A percentile compares a stretch with the other conserved stretches of the same genome.
These are phyloP conservation scores for Coleophoma crateriformis DNA, from an alignment of 2,329 filamentous ascomycete genomes.

Conservation along the genomic window DNA sequence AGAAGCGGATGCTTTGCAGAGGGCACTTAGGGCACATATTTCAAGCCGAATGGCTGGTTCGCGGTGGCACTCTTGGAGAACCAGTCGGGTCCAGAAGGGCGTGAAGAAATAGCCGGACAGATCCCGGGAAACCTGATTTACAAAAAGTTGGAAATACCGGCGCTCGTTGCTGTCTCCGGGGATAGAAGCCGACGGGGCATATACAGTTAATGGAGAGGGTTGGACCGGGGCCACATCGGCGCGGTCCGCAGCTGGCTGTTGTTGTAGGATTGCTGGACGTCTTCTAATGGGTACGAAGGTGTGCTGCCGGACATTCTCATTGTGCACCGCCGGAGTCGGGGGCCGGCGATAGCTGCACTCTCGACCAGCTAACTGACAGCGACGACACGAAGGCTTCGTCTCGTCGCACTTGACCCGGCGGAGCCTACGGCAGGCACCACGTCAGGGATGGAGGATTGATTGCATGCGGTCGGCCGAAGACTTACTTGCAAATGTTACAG, in stretches of 20 bases:
- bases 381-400: constrained; percentile 9
- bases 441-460: neutral
- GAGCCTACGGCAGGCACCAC: constrained; percentile 3
- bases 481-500: constrained; percentile 11
- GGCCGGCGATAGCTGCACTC: constrained; percentile 6
- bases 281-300: neutral
- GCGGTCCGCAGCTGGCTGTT: neutral
- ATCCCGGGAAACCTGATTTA: constrained; percentile 8
- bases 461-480: constrained; percentile 1
- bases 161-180: constrained; percentile 7
- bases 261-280: too few species aligned
- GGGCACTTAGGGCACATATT: constrained; percentile 56
- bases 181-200: constrained; percentile 7
- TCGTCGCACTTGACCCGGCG: constrained; percentile 11
- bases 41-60: constrained; percentile 56
- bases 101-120: constrained; percentile 52
- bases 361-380: constrained; percentile 9
- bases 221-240: constrained; percentile 7
- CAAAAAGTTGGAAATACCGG: constrained; percentile 12
- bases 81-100: constrained; percentile 55
- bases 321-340: neutral
- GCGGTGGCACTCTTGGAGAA: constrained; percentile 55
- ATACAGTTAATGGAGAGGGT: constrained; percentile 1
- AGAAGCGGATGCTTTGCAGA: constrained; percentile 53
- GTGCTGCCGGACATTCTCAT: constrained; percentile 6